Conservation (phyloP, 1,139 yeast genomes). For the Arxiozyma telluris region DNA sequence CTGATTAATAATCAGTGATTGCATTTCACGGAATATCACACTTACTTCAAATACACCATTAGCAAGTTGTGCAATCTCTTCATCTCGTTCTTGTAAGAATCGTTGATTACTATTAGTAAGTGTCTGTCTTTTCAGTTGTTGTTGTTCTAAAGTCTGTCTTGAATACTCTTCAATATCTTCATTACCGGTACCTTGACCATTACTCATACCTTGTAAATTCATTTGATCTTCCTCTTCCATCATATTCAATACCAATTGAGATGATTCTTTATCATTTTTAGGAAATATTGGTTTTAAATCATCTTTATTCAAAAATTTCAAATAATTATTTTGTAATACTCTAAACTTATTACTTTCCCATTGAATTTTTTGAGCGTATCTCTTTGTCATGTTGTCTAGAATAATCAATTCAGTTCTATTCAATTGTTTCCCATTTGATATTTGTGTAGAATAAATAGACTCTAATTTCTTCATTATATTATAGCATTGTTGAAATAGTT, state of each 20-base stretch:
- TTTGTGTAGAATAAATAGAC: slow-evolving; percentile 33
- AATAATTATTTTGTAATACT: slow-evolving; percentile 79
- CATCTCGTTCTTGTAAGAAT: slow-evolving; percentile 56
- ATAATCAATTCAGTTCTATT: slow-evolving; percentile 49
- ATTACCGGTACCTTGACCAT: neutral
- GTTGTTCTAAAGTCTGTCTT: slow-evolving; percentile 36
- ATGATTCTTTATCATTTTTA: slow-evolving; percentile 17
- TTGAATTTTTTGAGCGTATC: slow-evolving; percentile 79
- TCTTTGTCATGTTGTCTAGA: slow-evolving; percentile 72
- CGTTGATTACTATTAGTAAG: slow-evolving; percentile 33
- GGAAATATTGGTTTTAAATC: slow-evolving; percentile 40
- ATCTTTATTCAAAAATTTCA: slow-evolving; percentile 63
- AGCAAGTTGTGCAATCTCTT: slow-evolving; percentile 82
- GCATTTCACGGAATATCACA: slow-evolving; percentile 89
- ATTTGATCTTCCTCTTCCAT: slow-evolving; percentile 38
- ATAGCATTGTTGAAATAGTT: slow-evolving; percentile 68
- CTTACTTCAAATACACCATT: slow-evolving; percentile 90
- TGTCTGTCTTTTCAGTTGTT: slow-evolving; percentile 30
- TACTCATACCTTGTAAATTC: slow-evolving; percentile 1
- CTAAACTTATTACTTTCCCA: slow-evolving; percentile 68
- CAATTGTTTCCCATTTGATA: slow-evolving; percentile 22
- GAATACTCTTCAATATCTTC: slow-evolving; percentile 37
- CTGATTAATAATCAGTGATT: slow-evolving; percentile 84
- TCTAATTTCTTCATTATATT: slow-evolving; percentile 63
- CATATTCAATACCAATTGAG: slow-evolving; percentile 18